phyloP scores from a whole-genome alignment of 495 filamentous ascomycete species.

The Penicillium ucsense region DNA sequence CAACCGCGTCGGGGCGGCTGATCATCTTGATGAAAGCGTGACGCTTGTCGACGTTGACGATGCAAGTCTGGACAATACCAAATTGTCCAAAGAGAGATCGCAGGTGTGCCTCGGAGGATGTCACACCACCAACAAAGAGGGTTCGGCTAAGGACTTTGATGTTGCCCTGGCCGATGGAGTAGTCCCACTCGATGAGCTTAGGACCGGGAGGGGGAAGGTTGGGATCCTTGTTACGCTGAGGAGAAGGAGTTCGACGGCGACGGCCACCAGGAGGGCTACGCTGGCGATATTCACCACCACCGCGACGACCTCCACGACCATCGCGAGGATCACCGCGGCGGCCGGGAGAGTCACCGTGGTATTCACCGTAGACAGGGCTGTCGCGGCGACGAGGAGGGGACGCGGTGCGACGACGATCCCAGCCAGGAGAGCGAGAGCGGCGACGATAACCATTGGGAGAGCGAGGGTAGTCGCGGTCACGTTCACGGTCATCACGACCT shows the following conservation, averaged over 20 bases:
- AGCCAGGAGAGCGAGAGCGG: constrained; percentile 67
- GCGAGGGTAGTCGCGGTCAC: constrained; percentile 45
- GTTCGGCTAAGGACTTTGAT: constrained; percentile 95
- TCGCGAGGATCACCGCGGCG: constrained; percentile 51
- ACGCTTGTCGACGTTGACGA: constrained; percentile 93
- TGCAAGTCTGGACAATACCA: constrained; percentile 89
- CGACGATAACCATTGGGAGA: constrained; percentile 55
- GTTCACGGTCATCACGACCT: constrained; percentile 55
- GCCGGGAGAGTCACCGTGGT: constrained; percentile 49
- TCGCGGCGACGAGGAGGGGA: constrained; percentile 52
- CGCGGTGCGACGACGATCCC: constrained; percentile 53
- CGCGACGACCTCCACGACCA: constrained; percentile 40
- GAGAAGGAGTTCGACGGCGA: constrained; percentile 52
- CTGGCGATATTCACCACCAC: constrained; percentile 63
- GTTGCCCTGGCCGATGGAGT: constrained; percentile 54
- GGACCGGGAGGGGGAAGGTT: constrained; percentile 48
- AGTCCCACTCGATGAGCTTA: constrained; percentile 78
- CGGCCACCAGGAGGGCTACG: constrained; percentile 59
- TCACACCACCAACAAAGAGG: constrained; percentile 92
- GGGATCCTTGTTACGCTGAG: constrained; percentile 42
- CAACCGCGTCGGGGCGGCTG: constrained; percentile 71
- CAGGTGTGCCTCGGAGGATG: constrained; percentile 74
- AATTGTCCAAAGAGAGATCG: constrained; percentile 66
- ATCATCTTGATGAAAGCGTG: constrained; percentile 99
- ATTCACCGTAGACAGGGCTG: constrained; percentile 65